A percentile compares a stretch with the other conserved stretches of the same genome.
These are phyloP conservation scores for Themeda triandra DNA, from an alignment of 176 grass and related monocot species.

Conservation along the genomic window DNA sequence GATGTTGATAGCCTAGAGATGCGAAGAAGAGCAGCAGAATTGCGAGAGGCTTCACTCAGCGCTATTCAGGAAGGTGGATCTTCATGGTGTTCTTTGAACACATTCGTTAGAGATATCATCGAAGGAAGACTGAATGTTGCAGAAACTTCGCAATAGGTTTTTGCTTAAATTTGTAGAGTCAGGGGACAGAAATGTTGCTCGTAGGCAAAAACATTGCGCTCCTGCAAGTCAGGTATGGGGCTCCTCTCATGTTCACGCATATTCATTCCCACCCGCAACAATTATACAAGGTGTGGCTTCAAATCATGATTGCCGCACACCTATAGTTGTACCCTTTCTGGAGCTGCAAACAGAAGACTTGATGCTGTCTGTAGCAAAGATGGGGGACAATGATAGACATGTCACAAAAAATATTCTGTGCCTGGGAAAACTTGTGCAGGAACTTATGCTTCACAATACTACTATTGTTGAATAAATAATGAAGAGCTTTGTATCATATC, in stretches of 20 bases:
- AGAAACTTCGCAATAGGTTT: neutral
- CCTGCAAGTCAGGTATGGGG: neutral
- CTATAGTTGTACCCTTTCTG: too few relatives aligned
- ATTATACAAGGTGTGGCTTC: too few relatives aligned
- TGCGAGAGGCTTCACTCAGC: constrained; percentile 4
- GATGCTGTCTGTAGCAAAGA: too few relatives aligned
- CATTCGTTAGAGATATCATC: constrained; percentile 38
- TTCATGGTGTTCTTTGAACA: constrained; percentile 34
- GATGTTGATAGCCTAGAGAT: constrained; percentile 22
- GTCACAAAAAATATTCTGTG: too few relatives aligned
- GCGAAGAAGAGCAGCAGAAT: constrained; percentile 35
- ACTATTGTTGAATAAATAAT: too few relatives aligned
- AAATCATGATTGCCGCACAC: too few relatives aligned
- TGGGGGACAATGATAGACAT: too few relatives aligned
- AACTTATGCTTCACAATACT: too few relatives aligned
- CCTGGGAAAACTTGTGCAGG: too few relatives aligned
- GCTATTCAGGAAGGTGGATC: constrained; percentile 46
- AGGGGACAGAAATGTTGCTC: neutral
- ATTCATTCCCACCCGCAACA: too few relatives aligned
- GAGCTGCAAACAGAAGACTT: too few relatives aligned
- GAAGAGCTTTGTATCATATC: too few relatives aligned
- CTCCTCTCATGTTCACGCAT: neutral
- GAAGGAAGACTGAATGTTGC: constrained; percentile 16
- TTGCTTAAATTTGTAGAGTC: neutral
- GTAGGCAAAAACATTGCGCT: neutral